phyloP scores from a whole-genome alignment of 768 basidiomycete species.

The Lentinula edodes region DNA sequence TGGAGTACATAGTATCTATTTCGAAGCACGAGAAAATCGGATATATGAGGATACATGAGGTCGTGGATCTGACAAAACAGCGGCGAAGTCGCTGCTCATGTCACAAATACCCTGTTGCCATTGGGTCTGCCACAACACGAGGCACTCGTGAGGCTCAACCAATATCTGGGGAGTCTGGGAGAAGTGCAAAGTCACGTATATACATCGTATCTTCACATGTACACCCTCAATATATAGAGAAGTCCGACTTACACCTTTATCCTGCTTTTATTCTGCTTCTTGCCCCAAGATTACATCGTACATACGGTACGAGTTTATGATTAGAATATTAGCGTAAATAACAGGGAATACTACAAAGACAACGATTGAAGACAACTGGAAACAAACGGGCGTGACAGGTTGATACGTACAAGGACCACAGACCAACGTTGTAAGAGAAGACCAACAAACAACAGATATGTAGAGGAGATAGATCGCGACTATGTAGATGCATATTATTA shows the following conservation, averaged over 20 bases:
- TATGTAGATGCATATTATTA: neutral
- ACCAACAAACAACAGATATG: neutral
- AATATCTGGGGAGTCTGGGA: neutral
- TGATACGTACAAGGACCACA: neutral
- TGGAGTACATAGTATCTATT: neutral
- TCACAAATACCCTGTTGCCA: neutral
- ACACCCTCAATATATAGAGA: neutral
- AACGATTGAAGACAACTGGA: neutral
- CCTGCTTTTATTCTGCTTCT: neutral
- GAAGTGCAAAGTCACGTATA: neutral
- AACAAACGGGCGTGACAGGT: neutral
- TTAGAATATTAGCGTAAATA: neutral
- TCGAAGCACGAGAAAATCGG: neutral
- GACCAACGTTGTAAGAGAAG: neutral
- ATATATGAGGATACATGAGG: neutral
- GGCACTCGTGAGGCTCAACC: neutral
- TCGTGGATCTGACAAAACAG: neutral
- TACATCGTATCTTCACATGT: neutral
- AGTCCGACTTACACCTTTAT: no score
- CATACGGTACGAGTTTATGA: neutral
- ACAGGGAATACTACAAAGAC: neutral
- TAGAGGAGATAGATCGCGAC: neutral
- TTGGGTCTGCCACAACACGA: neutral
- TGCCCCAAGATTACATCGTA: neutral
- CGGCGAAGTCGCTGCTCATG: neutral